These are phyloP conservation scores for Gaultheria prostrata DNA, from an alignment of 148 eudicot genomes.

Conservation along the genomic window DNA sequence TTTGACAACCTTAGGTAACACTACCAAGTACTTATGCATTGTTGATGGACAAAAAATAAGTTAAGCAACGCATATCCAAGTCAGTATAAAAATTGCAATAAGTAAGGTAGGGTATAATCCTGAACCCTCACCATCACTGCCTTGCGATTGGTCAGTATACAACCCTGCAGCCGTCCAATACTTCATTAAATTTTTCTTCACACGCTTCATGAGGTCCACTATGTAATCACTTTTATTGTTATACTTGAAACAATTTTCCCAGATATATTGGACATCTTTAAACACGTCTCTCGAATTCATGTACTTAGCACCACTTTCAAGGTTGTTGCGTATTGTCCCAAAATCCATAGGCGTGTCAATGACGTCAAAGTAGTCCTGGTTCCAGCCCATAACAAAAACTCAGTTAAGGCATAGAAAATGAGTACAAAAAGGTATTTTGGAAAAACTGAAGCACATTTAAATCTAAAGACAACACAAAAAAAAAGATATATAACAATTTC, in stretches of 20 bases:
- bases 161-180: constrained; percentile 81
- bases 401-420: background rate
- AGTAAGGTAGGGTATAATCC: background rate
- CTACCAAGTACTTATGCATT: background rate
- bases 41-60: background rate
- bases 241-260: constrained; percentile 88
- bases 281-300: constrained; percentile 73
- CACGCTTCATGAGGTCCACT: constrained; percentile 93
- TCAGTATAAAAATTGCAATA: background rate
- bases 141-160: constrained; percentile 53
- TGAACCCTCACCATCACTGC: constrained; percentile 35
- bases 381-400: background rate
- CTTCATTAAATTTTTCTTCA: constrained; percentile 78
- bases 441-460: background rate
- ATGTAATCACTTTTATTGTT: constrained; percentile 90
- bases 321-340: constrained; percentile 78
- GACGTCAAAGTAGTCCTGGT: constrained; percentile 92
- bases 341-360: constrained; percentile 97
- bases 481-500: background rate
- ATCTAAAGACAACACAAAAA: background rate
- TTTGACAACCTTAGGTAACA: background rate
- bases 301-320: constrained; percentile 81
- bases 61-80: background rate
- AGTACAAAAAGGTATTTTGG: background rate
- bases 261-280: constrained; percentile 75